phyloP scores from a whole-genome alignment of 2,329 filamentous ascomycete genomes.

The Phaeosphaeriaceae sp. region DNA sequence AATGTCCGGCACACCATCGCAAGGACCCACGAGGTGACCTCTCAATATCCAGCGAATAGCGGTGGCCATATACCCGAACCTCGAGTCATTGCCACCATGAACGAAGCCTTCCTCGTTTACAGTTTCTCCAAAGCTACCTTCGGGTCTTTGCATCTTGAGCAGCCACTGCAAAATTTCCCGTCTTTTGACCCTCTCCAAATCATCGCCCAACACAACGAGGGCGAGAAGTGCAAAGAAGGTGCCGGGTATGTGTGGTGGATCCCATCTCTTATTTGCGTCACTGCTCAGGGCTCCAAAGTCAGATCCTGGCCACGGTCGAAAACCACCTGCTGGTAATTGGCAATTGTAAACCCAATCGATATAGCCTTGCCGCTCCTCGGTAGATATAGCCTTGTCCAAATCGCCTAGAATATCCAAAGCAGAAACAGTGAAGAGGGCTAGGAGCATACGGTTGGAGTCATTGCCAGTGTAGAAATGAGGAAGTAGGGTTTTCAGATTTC shows the following conservation, averaged over 20 bases:
- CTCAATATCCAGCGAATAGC: constrained; percentile 82
- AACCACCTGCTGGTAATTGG: constrained; percentile 86
- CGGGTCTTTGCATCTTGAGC: constrained; percentile 72
- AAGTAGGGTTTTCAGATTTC: constrained; percentile 81
- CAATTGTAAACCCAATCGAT: constrained; percentile 82
- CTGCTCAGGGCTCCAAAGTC: constrained; percentile 57
- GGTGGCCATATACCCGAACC: constrained; percentile 86
- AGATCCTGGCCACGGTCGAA: constrained; percentile 82
- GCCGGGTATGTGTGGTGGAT: constrained; percentile 82
- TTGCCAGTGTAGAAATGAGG: constrained; percentile 84
- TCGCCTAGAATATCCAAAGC: constrained; percentile 80
- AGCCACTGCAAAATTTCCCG: constrained; percentile 76
- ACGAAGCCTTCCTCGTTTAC: constrained; percentile 65
- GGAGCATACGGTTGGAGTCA: constrained; percentile 87
- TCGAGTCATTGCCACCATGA: constrained; percentile 82
- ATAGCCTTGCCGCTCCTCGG: constrained; percentile 62
- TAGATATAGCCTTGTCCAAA: constrained; percentile 61
- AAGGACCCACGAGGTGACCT: constrained; percentile 61
- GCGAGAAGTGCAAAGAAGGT: constrained; percentile 87
- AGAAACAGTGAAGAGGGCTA: constrained; percentile 87
- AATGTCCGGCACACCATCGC: constrained; percentile 71
- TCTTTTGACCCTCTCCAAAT: constrained; percentile 68
- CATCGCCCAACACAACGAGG: constrained; percentile 70
- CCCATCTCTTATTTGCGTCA: constrained; percentile 64
- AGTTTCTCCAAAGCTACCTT: constrained; percentile 92